These are phyloP conservation scores for Cymbopogon flexuosus DNA, from an alignment of 202 grass and related monocot species.

Conservation along the genomic window DNA sequence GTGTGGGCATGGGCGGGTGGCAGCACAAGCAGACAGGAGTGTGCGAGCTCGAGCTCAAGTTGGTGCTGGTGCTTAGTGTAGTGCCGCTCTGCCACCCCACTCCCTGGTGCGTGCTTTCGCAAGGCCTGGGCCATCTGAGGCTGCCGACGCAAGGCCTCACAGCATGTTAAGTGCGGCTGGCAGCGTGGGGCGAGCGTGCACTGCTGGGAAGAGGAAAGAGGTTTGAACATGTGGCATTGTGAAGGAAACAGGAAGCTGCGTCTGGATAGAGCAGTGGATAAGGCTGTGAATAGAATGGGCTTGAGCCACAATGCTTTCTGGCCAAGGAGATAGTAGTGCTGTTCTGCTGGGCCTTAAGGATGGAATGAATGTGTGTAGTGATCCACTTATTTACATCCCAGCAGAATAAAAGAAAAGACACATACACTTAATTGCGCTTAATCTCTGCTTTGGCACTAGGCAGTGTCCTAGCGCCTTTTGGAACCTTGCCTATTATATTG, in stretches of 20 bases:
- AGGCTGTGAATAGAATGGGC: not conserved
- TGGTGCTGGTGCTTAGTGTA: not conserved
- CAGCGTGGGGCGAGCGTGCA: not conserved
- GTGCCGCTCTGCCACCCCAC: not conserved
- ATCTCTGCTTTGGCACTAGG: not conserved
- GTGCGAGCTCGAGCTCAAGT: not conserved
- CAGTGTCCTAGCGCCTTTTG: not conserved
- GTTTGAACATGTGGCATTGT: not conserved
- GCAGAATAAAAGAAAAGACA: not conserved
- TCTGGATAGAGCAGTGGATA: not conserved
- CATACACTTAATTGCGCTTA: not conserved
- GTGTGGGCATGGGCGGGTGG: not conserved
- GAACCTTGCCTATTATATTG: not conserved
- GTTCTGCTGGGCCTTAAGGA: not conserved
- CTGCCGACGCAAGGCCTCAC: not conserved
- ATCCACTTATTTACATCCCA: not conserved
- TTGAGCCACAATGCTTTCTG: not conserved
- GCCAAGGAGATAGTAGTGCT: not conserved
- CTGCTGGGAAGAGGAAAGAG: not conserved
- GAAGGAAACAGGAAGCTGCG: not conserved
- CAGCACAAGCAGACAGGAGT: not conserved
- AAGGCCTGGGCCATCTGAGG: not conserved
- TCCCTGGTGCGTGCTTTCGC: not conserved
- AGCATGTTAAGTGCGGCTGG: not conserved
- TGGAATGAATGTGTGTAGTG: not conserved